These are phyloP conservation scores for Sarocladium kiliense DNA, from an alignment of 2,329 filamentous ascomycete genomes.

Conservation along the genomic window DNA sequence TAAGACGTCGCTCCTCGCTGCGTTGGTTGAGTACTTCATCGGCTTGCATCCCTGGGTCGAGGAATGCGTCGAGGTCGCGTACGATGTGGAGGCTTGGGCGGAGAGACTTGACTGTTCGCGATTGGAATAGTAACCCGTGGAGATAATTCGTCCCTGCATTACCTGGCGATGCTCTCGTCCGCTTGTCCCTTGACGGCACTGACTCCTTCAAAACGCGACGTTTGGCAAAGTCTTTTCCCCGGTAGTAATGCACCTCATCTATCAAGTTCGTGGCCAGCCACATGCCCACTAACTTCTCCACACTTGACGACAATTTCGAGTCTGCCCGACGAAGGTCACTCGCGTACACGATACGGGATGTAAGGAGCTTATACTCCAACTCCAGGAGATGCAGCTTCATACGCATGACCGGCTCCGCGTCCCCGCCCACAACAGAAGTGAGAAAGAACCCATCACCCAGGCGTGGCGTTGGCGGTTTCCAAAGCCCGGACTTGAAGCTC, in stretches of 20 bases:
- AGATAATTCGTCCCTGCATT: slow-evolving; percentile 13
- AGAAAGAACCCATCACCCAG: slow-evolving; percentile 16
- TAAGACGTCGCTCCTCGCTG: slow-evolving; percentile 16
- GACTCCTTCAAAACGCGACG: slow-evolving; percentile 12
- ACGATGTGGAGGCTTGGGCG: slow-evolving; percentile 22
- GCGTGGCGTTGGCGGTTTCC: slow-evolving; percentile 17
- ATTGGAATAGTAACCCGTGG: slow-evolving; percentile 13
- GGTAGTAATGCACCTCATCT: slow-evolving; percentile 23
- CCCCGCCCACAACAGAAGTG: slow-evolving; percentile 10
- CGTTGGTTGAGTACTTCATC: slow-evolving; percentile 19
- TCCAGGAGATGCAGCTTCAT: slow-evolving; percentile 22
- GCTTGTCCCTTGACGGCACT: slow-evolving; percentile 16
- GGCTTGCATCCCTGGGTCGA: slow-evolving; percentile 21
- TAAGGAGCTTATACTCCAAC: slow-evolving; percentile 24
- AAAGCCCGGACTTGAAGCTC: slow-evolving; percentile 15
- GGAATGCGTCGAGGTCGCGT: slow-evolving; percentile 19
- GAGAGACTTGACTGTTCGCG: slow-evolving; percentile 16
- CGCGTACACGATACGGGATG: slow-evolving; percentile 22
- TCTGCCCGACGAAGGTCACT: slow-evolving; percentile 18
- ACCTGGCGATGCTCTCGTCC: slow-evolving; percentile 17
- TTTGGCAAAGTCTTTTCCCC: slow-evolving; percentile 22
- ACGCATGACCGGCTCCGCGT: slow-evolving; percentile 19
- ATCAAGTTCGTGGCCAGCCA: slow-evolving; percentile 23
- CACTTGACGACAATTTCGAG: slow-evolving; percentile 17
- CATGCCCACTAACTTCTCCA: slow-evolving; percentile 21